A percentile compares a stretch with the other conserved stretches of the same genome.
phyloP scores from a whole-genome alignment of 2,329 filamentous ascomycete species.

The Neospermospora avenae region DNA sequence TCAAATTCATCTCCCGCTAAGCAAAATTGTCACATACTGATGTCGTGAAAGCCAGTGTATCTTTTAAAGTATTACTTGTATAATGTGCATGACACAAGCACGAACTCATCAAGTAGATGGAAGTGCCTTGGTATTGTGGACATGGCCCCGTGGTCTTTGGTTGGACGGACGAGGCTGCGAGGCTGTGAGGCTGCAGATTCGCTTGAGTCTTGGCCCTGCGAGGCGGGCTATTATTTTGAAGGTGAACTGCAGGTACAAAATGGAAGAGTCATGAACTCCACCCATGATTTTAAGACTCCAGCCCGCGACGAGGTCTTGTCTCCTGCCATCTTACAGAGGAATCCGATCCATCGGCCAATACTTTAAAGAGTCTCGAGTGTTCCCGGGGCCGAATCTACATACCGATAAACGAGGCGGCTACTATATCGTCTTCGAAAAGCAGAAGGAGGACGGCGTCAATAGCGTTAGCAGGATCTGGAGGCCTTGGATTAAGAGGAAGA shows the following conservation, averaged over 20 bases:
- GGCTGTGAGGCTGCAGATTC: not conserved
- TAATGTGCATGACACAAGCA: no score
- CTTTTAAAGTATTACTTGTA: no score
- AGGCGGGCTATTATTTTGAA: not conserved
- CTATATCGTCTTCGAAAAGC: conserved; percentile 13
- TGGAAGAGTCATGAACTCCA: not conserved
- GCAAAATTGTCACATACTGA: no score
- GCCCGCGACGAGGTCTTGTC: not conserved
- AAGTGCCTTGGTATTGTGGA: no score
- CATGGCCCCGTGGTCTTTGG: not conserved
- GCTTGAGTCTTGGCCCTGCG: conserved; percentile 6
- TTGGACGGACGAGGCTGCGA: not conserved
- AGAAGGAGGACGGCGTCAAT: conserved; percentile 6
- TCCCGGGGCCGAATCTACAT: conserved; percentile 11
- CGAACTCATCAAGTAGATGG: no score
- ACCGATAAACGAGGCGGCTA: not conserved
- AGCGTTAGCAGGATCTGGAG: not conserved
- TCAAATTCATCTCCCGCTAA: no score
- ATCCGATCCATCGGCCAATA: not conserved
- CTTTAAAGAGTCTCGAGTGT: conserved; percentile 3
- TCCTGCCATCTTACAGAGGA: not conserved
- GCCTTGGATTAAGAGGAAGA: not conserved
- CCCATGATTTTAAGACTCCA: conserved; percentile 5
- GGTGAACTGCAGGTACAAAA: not conserved
- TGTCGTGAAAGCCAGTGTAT: no score